A percentile compares a stretch with the other conserved stretches of the same genome.
Conservation (phyloP, 2,329 filamentous ascomycete genomes). For the Colletotrichum eleusines region DNA sequence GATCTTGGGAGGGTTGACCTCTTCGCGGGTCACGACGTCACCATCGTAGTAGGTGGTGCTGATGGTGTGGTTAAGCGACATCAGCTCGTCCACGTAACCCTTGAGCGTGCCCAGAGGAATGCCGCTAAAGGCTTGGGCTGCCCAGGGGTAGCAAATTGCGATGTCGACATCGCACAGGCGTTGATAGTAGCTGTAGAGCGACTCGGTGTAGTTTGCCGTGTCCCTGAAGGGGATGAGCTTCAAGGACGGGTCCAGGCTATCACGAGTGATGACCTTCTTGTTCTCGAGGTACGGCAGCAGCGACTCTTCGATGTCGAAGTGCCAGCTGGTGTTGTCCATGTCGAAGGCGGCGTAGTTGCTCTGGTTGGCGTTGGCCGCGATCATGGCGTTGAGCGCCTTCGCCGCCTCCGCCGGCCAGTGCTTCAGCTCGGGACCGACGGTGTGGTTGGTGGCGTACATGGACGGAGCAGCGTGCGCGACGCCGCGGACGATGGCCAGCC, state of each 20-base stretch:
- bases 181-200: constrained; percentile 59
- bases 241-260: constrained; percentile 55
- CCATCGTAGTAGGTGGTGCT: constrained; percentile 53
- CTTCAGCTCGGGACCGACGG: constrained; percentile 41
- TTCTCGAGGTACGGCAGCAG: constrained; percentile 58
- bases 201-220: constrained; percentile 53
- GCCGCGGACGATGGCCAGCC: constrained; percentile 30
- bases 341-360: constrained; percentile 57
- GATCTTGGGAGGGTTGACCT: constrained; percentile 52
- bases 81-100: constrained; percentile 60
- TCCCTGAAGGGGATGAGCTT: constrained; percentile 58
- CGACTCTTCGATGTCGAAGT: constrained; percentile 58
- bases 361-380: constrained; percentile 52
- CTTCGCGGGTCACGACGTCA: constrained; percentile 47
- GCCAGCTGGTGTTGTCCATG: constrained; percentile 61
- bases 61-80: constrained; percentile 55
- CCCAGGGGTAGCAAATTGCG: constrained; percentile 58
- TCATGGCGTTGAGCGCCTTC: constrained; percentile 53
- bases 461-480: constrained; percentile 32
- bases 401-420: constrained; percentile 55
- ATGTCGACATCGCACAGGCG: constrained; percentile 58
- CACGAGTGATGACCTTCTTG: constrained; percentile 55
- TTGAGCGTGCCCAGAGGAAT: constrained; percentile 59
- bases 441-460: constrained; percentile 30
- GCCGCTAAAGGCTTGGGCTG: constrained; percentile 56